phyloP scores from a whole-genome alignment of 2,329 filamentous ascomycete species.

The Sporothrix curviconia region DNA sequence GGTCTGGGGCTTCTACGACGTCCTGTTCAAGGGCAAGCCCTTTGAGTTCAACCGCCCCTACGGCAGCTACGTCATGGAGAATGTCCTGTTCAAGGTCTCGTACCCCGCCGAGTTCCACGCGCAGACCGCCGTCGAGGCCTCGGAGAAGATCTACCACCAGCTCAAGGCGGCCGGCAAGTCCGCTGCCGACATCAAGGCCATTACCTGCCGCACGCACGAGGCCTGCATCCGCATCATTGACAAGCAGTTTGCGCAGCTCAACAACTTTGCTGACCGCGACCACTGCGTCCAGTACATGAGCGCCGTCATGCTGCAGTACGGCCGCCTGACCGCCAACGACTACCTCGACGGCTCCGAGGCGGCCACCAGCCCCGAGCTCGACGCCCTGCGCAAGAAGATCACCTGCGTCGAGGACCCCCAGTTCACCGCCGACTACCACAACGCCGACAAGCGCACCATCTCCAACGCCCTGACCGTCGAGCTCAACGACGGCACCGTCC shows the following conservation, averaged over 20 bases:
- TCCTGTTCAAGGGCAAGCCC: conserved; percentile 90
- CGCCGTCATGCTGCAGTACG: conserved; percentile 89
- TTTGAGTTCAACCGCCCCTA: conserved; percentile 96
- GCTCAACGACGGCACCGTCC: conserved; percentile 85
- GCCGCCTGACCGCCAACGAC: conserved; percentile 86
- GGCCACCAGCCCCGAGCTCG: conserved; percentile 80
- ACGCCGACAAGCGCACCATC: conserved; percentile 89
- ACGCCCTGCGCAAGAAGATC: conserved; percentile 88
- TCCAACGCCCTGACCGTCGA: conserved; percentile 94
- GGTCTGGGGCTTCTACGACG: conserved; percentile 97
- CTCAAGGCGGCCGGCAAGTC: conserved; percentile 82
- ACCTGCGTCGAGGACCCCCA: conserved; percentile 92
- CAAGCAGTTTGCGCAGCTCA: conserved; percentile 86
- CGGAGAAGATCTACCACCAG: conserved; percentile 78
- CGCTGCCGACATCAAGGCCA: conserved; percentile 84
- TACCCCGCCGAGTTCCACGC: conserved; percentile 86
- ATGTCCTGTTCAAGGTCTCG: conserved; percentile 98
- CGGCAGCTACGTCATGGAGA: conserved; percentile 99
- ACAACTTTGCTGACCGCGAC: conserved; percentile 99
- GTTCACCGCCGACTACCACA: conserved; percentile 93
- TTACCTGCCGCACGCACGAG: conserved; percentile 95
- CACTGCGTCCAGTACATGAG: conserved; percentile 99
- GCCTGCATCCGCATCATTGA: conserved; percentile 98
- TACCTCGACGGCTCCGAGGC: conserved; percentile 91
- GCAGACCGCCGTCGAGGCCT: conserved; percentile 93